A percentile compares a stretch with the other conserved stretches of the same genome.
These are phyloP conservation scores for Globisporangium apiculatum DNA, from an alignment of 352 stramenopile species.

Conservation along the genomic window DNA sequence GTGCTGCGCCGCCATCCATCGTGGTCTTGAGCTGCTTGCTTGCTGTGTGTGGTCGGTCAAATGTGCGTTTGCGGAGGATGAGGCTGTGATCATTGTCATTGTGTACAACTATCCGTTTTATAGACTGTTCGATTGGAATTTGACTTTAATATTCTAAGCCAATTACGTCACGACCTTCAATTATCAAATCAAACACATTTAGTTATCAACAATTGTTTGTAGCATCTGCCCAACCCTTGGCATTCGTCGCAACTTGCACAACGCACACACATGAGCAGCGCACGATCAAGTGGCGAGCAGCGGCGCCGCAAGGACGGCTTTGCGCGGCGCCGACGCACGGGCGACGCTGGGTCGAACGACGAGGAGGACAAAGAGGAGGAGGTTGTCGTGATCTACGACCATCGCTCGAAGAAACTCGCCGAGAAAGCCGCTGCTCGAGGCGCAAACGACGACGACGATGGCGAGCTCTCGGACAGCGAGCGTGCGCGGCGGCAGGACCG, in stretches of 20 bases:
- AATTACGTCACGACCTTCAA: too few species aligned
- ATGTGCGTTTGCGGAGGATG: not conserved
- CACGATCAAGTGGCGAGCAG: slow-evolving; percentile 8
- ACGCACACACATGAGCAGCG: slow-evolving; percentile 5
- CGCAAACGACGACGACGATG: slow-evolving; percentile 5
- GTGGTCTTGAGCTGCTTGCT: too few species aligned
- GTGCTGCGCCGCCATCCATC: not conserved
- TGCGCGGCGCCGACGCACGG: slow-evolving; percentile 9
- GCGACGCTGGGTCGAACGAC: not conserved
- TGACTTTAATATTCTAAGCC: too few species aligned
- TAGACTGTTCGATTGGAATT: not conserved
- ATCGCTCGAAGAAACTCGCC: slow-evolving; percentile 33
- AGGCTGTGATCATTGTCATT: not conserved
- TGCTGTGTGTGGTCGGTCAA: not conserved
- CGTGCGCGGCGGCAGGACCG: slow-evolving; percentile 47
- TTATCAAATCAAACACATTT: not conserved
- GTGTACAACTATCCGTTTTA: not conserved
- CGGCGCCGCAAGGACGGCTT: slow-evolving; percentile 11
- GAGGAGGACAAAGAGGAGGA: slow-evolving; percentile 9
- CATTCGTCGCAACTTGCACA: not conserved
- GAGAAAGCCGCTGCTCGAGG: slow-evolving; percentile 12
- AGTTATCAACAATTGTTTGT: not conserved
- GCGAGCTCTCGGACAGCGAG: slow-evolving; percentile 26
- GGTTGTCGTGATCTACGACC: slow-evolving; percentile 30
- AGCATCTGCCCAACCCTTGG: too few species aligned